Conservation (phyloP, 2,329 filamentous ascomycete genomes). For the Cladosporium sp. region DNA sequence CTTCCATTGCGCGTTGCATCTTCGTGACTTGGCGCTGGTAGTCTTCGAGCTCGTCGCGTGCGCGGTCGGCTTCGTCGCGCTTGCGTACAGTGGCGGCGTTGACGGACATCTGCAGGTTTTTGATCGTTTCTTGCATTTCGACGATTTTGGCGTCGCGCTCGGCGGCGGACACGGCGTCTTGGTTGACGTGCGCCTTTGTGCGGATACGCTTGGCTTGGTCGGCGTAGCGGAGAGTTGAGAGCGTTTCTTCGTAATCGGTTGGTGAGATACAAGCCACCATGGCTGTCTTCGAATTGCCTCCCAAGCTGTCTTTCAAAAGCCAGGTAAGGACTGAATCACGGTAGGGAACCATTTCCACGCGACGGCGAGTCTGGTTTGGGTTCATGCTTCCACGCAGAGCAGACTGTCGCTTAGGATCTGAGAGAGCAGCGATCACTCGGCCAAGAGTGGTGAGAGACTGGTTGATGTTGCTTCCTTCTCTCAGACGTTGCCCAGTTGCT, state of each 20-base stretch:
- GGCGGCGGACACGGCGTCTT: slow-evolving; percentile 86
- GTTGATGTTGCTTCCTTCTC: slow-evolving; percentile 98
- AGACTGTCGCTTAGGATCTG: slow-evolving; percentile 56
- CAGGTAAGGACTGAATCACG: slow-evolving; percentile 79
- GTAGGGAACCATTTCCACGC: slow-evolving; percentile 70
- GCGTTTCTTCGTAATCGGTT: slow-evolving; percentile 92
- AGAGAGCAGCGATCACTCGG: slow-evolving; percentile 88
- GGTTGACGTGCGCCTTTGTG: slow-evolving; percentile 89
- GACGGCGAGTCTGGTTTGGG: slow-evolving; percentile 44
- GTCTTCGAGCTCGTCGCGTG: slow-evolving; percentile 83
- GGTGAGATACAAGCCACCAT: slow-evolving; percentile 99
- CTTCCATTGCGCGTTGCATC: slow-evolving; percentile 96
- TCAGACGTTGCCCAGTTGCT: slow-evolving; percentile 82
- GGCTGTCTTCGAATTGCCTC: slow-evolving; percentile 95
- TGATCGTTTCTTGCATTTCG: slow-evolving; percentile 94
- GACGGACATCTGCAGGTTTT: slow-evolving; percentile 71
- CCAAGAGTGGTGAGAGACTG: slow-evolving; percentile 95
- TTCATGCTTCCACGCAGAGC: slow-evolving; percentile 42
- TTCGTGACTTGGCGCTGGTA: slow-evolving; percentile 86
- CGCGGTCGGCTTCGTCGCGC: slow-evolving; percentile 66
- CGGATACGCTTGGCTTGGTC: slow-evolving; percentile 97
- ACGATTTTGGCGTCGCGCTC: slow-evolving; percentile 91
- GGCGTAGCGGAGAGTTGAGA: slow-evolving; percentile 92
- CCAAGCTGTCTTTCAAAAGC: slow-evolving; percentile 92
- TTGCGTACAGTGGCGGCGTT: slow-evolving; percentile 58